These are phyloP conservation scores for Dillenia turbinata DNA, from an alignment of 164 flowering plant species.

Conservation along the genomic window DNA sequence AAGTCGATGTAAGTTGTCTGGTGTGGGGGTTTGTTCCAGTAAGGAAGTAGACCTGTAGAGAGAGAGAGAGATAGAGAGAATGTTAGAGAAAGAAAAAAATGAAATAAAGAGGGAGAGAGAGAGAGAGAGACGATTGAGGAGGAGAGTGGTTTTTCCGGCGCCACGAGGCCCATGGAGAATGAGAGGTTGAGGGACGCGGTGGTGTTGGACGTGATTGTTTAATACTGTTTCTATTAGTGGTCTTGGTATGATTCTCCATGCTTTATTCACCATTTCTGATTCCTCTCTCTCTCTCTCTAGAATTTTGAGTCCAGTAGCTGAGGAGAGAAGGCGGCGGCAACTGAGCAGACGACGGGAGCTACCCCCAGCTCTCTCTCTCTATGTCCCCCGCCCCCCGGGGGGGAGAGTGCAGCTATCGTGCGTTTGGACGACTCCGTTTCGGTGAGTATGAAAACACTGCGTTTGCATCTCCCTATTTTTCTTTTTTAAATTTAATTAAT, in stretches of 20 bases:
- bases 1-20: conserved; percentile 82
- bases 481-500: no score
- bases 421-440: no score
- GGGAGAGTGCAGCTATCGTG: no score
- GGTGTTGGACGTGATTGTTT: conserved; percentile 79
- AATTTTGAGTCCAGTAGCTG: no score
- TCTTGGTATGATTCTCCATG: conserved; percentile 81
- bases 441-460: no score
- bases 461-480: no score
- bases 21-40: conserved; percentile 84
- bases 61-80: neutral
- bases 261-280: conserved; percentile 46
- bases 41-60: conserved; percentile 57
- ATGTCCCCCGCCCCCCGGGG: no score
- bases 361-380: no score
- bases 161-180: conserved; percentile 93
- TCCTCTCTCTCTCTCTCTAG: neutral
- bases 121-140: conserved; percentile 56
- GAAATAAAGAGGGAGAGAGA: no score
- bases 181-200: conserved; percentile 75
- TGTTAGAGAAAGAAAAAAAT: no score
- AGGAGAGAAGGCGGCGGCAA: no score
- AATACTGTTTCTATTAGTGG: conserved; percentile 77
- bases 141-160: conserved; percentile 88
- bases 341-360: no score